Base-by-base conservation (phyloP, 805 yeast genomes). In the Candida mattraensis region DNA sequence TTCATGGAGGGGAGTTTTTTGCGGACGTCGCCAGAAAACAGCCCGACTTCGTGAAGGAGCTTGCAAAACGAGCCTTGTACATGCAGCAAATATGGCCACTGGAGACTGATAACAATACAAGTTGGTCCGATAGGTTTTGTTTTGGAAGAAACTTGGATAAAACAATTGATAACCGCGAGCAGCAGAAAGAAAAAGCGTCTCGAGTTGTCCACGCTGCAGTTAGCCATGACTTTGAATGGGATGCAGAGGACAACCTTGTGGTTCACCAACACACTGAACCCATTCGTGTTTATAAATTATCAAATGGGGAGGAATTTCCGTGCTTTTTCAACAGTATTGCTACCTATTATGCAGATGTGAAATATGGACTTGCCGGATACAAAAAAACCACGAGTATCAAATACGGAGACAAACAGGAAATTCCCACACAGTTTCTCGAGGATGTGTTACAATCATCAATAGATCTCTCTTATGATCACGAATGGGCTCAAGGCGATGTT, bases 401-500 rank as follows among this genome's bases (percentile, higher is more conserved):
- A 11, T 58, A 52, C 36, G 58, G 54, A 22, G 45, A 56, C 33
- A 49, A 45, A 6, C 46, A 45, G 10, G 28, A 28, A 0, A 54
- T 58, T 23, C 42, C 47, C 3, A 17, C 11, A 3, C 37, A 47
- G 5, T 47, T 35, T 16, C 35, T 60, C 13, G 56, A 55, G 14
- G 36, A 22, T 11, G 31, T 43, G 3, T 33, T 51, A 9, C 33
- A 56, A 23, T 35, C 33, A 3, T 50, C 56, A 7, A 27, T 32
- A 6, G 42, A 54, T 5, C 13, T 57, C 3, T 48, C 55, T n/a
- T 63, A 53, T 25, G 31, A 37, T 7, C 65, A 61, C 33, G 16
- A 37, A 7, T 63, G 65, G 65, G 38, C 50, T 27, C 51, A 48
- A 30, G 65, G 66, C 6, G 68, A 62, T 40, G 43, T 63, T 27